phyloP scores from a whole-genome alignment of 2,329 filamentous ascomycete species.

The Tolypocladium nubicola region DNA sequence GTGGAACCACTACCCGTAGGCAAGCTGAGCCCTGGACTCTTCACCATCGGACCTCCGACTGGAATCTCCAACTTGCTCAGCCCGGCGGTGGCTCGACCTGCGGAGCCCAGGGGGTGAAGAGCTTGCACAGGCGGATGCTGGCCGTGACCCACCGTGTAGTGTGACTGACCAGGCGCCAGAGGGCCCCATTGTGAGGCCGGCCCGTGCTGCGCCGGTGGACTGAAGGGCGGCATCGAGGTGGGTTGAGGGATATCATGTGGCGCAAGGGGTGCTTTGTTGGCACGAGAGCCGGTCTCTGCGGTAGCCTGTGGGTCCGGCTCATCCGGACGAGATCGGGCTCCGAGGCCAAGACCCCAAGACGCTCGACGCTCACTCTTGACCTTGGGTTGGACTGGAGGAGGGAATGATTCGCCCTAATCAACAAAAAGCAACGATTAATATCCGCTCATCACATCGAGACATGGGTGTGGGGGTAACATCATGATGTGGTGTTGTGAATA shows the following conservation, averaged over 20 bases:
- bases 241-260: slow-evolving; percentile 4
- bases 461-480: slow-evolving; percentile 10
- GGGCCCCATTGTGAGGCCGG: neutral
- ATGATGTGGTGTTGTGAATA: slow-evolving; percentile 1
- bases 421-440: slow-evolving; percentile 20
- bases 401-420: slow-evolving; percentile 24
- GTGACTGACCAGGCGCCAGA: neutral
- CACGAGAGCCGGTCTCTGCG: slow-evolving; percentile 8
- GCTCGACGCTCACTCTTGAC: slow-evolving; percentile 28
- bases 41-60: neutral
- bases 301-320: slow-evolving; percentile 10
- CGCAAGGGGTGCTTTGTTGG: slow-evolving; percentile 6
- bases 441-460: slow-evolving; percentile 15
- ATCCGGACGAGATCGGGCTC: slow-evolving; percentile 19
- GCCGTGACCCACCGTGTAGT: neutral
- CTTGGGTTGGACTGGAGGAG: slow-evolving; percentile 23
- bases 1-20: neutral
- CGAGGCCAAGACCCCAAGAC: slow-evolving; percentile 32
- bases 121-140: neutral
- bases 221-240: slow-evolving; percentile 5
- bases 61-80: slow-evolving; percentile 7
- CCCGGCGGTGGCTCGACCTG: slow-evolving; percentile 4
- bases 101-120: neutral
- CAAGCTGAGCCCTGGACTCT: neutral
- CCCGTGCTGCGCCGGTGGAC: slow-evolving; percentile 1